Evolutionary conservation across 495 filamentous ascomycete genomes (phyloP), one percentile per base, ranked within the genome.

Genomic region (Podospora pseudopauciseta): DNA sequence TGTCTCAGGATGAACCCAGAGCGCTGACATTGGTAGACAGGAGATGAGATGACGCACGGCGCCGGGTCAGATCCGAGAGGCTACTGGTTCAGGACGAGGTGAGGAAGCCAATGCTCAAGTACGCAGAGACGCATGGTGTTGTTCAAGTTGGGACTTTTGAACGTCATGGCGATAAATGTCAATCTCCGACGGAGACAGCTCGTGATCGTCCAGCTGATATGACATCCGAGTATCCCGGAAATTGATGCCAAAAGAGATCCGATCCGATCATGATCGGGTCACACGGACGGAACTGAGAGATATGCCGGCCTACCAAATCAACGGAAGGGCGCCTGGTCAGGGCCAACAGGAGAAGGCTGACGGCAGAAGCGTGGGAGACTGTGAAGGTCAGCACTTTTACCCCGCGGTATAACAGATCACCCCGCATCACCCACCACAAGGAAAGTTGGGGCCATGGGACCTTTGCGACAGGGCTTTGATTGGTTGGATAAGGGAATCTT

Each of bases 391-490:
- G 39, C 39, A 13, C 39, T 49, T 49, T 49, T 49, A 49, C 39
- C 39, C 39, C 39, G 15, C 59, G 23, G 59, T 18, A 27, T 32
- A 9, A 30, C 59, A 30, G 59, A 6, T 58, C 56, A 58, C 28
- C 60, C 60, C 34, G 27, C 39, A 49, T 3, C 2, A 32, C 4
- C 9, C 2, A 32, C 30, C 30, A 11, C 34, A 18, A 39, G 20
- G 49, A 26, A 26, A 26, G 26, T 30, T 27, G 49, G 30, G 53
- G 54, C 18, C 16, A 44, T 27, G 28, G 27, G 67, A 49, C 58
- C 54, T n/a, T 3, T 54, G 68, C 56, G 67, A 69, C 67, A 66
- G 56, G 59, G 19, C 13, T 32, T 23, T 67, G 64, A 67, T 73
- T 67, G 71, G 69, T 1, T 67, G 71, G 69, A 1, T 39, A 3